Evolutionary conservation across 345 rosid species (phyloP).

Genomic region (Melaleuca quinquenervia): DNA sequence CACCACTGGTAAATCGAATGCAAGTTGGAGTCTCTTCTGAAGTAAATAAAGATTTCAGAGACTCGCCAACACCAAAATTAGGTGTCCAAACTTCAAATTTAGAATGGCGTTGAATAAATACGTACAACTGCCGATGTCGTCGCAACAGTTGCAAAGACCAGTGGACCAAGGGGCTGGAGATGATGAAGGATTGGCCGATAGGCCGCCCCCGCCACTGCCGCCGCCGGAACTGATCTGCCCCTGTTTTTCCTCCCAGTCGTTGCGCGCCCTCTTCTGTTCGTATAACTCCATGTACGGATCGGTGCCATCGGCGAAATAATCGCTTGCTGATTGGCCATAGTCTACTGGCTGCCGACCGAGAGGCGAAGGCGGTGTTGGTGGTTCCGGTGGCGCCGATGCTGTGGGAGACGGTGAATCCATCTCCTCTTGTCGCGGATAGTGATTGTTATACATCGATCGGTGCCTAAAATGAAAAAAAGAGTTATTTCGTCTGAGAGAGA

Average conservation of each 20-base stretch:
- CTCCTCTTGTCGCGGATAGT: neutral
- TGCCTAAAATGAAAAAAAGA: neutral
- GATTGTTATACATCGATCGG: neutral
- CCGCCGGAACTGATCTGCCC: neutral
- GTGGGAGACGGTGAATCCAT: neutral
- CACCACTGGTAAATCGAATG: neutral
- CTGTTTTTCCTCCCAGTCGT: neutral
- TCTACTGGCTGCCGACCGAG: too few species aligned
- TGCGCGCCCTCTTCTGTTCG: neutral
- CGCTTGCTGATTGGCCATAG: neutral
- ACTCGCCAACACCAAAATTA: neutral
- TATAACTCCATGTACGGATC: neutral
- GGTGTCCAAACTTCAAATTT: neutral
- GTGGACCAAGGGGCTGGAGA: constrained; percentile 26
- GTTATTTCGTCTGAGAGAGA: neutral
- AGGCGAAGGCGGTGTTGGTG: neutral
- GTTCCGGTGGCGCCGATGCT: neutral
- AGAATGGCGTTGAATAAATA: neutral
- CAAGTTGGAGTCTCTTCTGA: neutral
- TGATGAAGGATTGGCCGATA: neutral
- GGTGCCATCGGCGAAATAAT: neutral
- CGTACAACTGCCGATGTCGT: constrained; percentile 29
- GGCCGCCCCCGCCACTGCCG: neutral
- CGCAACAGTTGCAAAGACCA: constrained; percentile 36
- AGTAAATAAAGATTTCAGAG: neutral